A percentile compares a stretch with the other conserved stretches of the same genome.
phyloP scores from a whole-genome alignment of 495 filamentous ascomycete genomes.

The Talaromyces wortmannii region DNA sequence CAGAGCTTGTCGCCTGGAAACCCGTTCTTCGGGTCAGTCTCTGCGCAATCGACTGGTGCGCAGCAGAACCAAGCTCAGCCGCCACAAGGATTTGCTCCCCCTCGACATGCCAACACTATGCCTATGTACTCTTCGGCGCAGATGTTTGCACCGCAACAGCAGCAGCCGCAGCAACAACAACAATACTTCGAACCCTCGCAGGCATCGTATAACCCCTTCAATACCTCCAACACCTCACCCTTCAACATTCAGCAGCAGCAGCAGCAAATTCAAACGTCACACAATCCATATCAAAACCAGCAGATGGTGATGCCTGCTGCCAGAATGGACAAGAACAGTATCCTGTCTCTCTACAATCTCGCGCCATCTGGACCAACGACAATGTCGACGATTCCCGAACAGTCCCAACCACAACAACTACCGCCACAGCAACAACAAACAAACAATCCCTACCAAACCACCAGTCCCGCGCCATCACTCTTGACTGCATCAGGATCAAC shows the following conservation, averaged over 20 bases:
- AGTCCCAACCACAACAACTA: conserved; percentile 20
- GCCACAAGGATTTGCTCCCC: conserved; percentile 24
- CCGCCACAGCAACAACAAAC: neutral
- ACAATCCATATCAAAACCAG: conserved; percentile 21
- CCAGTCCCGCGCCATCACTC: neutral
- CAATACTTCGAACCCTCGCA: conserved; percentile 19
- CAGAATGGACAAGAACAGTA: conserved; percentile 70
- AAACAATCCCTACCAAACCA: neutral
- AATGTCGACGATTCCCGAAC: conserved; percentile 23
- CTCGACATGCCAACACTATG: conserved; percentile 39
- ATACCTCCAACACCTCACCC: conserved; percentile 4
- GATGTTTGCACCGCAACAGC: conserved; percentile 21
- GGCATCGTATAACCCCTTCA: conserved; percentile 30
- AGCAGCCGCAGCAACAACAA: conserved; percentile 21
- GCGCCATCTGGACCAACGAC: conserved; percentile 59
- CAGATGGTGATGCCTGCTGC: conserved; percentile 35
- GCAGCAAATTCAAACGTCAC: conserved; percentile 17
- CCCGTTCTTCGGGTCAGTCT: conserved; percentile 44
- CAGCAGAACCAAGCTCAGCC: conserved; percentile 20
- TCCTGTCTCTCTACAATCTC: conserved; percentile 81
- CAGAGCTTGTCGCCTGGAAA: conserved; percentile 34
- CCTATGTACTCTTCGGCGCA: conserved; percentile 25
- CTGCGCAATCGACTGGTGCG: conserved; percentile 15
- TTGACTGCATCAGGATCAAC: neutral
- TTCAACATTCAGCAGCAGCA: conserved; percentile 13